Percentiles rank a stretch among this genome's conserved stretches.
Evolutionary conservation across 208 protist genomes (phyloP).

Genomic region (Leishmania gerbilli): DNA sequence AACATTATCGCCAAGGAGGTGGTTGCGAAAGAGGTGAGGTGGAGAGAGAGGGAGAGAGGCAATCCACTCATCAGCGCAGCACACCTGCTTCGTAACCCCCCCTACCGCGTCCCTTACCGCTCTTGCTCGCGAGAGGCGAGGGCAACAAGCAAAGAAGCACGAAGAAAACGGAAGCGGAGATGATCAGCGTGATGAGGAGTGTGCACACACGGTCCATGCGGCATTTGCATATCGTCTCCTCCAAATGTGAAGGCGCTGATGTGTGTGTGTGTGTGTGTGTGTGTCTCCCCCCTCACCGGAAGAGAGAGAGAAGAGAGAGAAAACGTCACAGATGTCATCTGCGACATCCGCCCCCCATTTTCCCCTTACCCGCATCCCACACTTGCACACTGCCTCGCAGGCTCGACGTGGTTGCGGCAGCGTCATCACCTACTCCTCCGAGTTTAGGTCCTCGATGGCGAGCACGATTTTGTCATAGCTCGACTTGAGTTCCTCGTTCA

Average conservation of each 20-base stretch:
- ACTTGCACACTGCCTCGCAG: not conserved
- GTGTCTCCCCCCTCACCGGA: not conserved
- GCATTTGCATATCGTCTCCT: too few relatives aligned
- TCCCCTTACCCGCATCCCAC: not conserved
- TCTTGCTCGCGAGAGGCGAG: not conserved
- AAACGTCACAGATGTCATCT: not conserved
- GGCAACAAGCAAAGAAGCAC: not conserved
- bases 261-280: too few relatives aligned
- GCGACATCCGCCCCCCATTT: too few relatives aligned
- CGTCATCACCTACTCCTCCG: conserved; percentile 40
- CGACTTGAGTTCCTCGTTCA: conserved; percentile 69
- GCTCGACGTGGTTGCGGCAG: not conserved
- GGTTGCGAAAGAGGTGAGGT: not conserved
- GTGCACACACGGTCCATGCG: not conserved
- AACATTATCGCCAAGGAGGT: not conserved
- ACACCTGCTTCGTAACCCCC: not conserved
- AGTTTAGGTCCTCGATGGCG: conserved; percentile 89
- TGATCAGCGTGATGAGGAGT: not conserved
- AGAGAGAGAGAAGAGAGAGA: not conserved
- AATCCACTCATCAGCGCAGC: not conserved
- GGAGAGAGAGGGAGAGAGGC: not conserved
- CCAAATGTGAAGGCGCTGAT: too few relatives aligned
- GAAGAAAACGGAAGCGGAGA: not conserved
- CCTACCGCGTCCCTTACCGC: not conserved
- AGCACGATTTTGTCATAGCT: conserved; percentile 91